Evolutionary conservation across 2,329 filamentous ascomycete genomes (phyloP), one percentile per base, ranked within the genome.

Genomic region (Stagonosporopsis tanaceti): DNA sequence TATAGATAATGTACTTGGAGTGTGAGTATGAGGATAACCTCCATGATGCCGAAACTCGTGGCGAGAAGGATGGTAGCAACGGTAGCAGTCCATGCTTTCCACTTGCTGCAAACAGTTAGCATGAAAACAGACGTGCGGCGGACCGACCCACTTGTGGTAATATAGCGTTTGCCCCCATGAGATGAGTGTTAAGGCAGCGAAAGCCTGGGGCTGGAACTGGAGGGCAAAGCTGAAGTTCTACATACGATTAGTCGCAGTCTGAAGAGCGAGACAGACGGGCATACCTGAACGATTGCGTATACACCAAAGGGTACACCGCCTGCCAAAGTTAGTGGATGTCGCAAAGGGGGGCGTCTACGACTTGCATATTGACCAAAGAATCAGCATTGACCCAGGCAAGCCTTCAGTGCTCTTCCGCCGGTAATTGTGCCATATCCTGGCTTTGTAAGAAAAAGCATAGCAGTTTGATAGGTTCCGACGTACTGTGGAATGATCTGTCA

Each of bases 381-480:
- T 84, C 78, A 88, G 83, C 86, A 89, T 89, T 20, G 74, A 65
- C 0, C 79, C 80, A 0, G 86, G 86, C 2, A 89, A 74, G 2
- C 87, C 87, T 37, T 88, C 85, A 0, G 86, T 88, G 58, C 80
- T 82, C 67, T 89, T 88, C 12, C 77, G 80, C 20, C 80, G 78
- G 81, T 84, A 88, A 68, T 87, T 89, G 57, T 84, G 81, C 83
- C 84, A 87, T 76, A 89, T 87, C 61, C 75, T 75, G 47, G 3
- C 39, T 12, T 20, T 39, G 39, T 57, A 12, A 57, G 39, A 44
- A 28, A 6, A 2, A 15, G 32, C 5, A 8, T n/a, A 20, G 9
- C 30, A 11, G 12, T 1, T 27, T 15, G 3, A 2, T 11, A 15
- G 15, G 11, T 2, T 17, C 11, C 2, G 11, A 53, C 68, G 60